Percentiles rank a stretch among this genome's conserved stretches.
These are phyloP conservation scores for Aspergillus wentii DNA, from an alignment of 495 filamentous ascomycete genomes.

Conservation along the genomic window DNA sequence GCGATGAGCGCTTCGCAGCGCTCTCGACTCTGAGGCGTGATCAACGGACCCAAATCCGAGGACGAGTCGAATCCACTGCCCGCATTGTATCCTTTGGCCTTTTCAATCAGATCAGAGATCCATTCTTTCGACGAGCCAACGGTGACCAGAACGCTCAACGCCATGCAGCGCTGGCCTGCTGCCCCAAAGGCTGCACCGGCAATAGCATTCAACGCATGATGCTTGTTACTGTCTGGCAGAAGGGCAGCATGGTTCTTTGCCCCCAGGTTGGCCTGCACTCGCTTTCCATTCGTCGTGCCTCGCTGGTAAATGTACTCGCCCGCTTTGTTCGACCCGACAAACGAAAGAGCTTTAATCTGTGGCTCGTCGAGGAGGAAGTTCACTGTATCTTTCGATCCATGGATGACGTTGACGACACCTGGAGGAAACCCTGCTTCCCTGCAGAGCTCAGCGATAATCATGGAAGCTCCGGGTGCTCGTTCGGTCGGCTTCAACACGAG, in stretches of 20 bases:
- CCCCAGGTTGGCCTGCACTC: slow-evolving; percentile 85
- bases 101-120: slow-evolving; percentile 75
- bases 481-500: slow-evolving; percentile 88
- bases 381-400: slow-evolving; percentile 80
- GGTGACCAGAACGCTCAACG: slow-evolving; percentile 77
- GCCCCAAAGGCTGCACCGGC: slow-evolving; percentile 86
- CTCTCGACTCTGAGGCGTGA: slow-evolving; percentile 71
- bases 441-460: slow-evolving; percentile 81
- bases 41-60: slow-evolving; percentile 83
- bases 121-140: slow-evolving; percentile 83
- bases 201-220: slow-evolving; percentile 84
- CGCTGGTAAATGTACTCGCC: slow-evolving; percentile 86
- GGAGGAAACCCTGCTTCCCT: slow-evolving; percentile 84
- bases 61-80: slow-evolving; percentile 84
- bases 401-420: slow-evolving; percentile 83
- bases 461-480: slow-evolving; percentile 81
- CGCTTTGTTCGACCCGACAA: slow-evolving; percentile 86
- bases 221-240: slow-evolving; percentile 87
- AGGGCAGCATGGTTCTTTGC: slow-evolving; percentile 92
- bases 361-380: slow-evolving; percentile 88
- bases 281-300: slow-evolving; percentile 74
- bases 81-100: slow-evolving; percentile 72
- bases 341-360: slow-evolving; percentile 82
- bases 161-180: slow-evolving; percentile 91
- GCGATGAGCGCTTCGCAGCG: slow-evolving; percentile 76